Evolutionary conservation across 805 yeast genomes (phyloP).

Genomic region (Lachancea sp.): DNA sequence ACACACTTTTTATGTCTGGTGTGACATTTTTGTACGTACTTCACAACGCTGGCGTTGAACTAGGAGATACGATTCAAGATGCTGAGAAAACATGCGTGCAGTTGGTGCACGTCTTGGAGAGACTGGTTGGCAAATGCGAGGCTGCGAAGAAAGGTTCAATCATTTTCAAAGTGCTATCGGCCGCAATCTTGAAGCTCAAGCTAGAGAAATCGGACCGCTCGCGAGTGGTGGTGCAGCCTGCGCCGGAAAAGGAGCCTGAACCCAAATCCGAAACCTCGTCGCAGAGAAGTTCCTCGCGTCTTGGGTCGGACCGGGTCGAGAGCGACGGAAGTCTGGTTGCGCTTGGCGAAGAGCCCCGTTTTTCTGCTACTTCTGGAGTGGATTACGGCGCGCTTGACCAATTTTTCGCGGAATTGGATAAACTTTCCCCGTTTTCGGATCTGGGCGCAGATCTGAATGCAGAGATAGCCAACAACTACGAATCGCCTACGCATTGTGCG

Average conservation of each 20-base stretch:
- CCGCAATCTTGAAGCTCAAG: slow-evolving; percentile 60
- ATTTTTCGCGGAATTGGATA: slow-evolving; percentile 8
- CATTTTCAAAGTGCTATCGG: slow-evolving; percentile 62
- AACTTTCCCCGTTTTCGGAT: slow-evolving; percentile 20
- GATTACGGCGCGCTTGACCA: slow-evolving; percentile 7
- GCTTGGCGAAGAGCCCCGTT: slow-evolving; percentile 11
- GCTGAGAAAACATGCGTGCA: slow-evolving; percentile 44
- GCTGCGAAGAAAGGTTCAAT: slow-evolving; percentile 70
- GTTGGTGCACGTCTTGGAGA: slow-evolving; percentile 52
- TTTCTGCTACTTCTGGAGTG: slow-evolving; percentile 5
- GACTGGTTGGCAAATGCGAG: slow-evolving; percentile 63
- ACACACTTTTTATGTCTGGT: slow-evolving; percentile 83
- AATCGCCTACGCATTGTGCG: not conserved
- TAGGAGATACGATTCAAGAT: slow-evolving; percentile 41
- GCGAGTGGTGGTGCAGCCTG: not conserved
- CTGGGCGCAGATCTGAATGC: slow-evolving; percentile 13
- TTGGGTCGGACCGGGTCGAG: not conserved
- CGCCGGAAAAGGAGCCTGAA: not conserved
- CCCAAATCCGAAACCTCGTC: not conserved
- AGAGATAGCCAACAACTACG: not conserved
- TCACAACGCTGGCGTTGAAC: slow-evolving; percentile 56
- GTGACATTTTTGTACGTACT: slow-evolving; percentile 74
- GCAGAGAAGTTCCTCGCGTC: not conserved
- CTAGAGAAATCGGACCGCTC: slow-evolving; percentile 23
- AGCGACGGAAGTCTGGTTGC: not conserved